Evolutionary conservation across 202 grass and related monocot species (phyloP).

Genomic region (Carex arenaria): DNA sequence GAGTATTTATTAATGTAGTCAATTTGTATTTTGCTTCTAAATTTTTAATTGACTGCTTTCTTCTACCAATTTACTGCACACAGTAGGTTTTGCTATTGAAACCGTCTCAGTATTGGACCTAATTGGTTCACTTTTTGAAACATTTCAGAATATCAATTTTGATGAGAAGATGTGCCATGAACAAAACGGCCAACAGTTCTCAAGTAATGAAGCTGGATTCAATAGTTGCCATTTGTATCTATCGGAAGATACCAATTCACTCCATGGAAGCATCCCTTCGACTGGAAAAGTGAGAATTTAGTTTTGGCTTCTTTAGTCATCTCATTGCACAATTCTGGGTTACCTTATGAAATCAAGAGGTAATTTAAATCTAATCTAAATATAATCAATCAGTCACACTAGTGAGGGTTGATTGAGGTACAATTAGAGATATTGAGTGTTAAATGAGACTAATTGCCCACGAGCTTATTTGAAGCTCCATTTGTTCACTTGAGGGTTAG

Average conservation of each 20-base stretch:
- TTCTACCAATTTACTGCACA: neutral
- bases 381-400: neutral
- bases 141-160: neutral
- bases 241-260: slow-evolving; percentile 9
- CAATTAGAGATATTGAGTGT: neutral
- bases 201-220: neutral
- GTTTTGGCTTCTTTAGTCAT: neutral
- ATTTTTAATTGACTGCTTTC: neutral
- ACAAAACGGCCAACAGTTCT: neutral
- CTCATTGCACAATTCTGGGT: neutral
- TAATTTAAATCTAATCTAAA: neutral
- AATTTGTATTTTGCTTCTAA: neutral
- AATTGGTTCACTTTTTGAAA: neutral
- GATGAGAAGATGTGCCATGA: neutral
- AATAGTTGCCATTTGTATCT: slow-evolving; percentile 20
- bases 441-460: neutral
- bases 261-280: neutral
- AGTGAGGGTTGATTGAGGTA: neutral
- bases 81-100: neutral
- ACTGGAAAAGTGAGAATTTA: slow-evolving; percentile 3
- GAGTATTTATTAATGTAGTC: neutral
- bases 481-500: neutral
- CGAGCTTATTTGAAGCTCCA: neutral
- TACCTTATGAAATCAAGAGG: neutral
- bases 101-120: neutral